Percentiles rank a stretch among this genome's conserved stretches.
These are phyloP conservation scores for Quambalaria eucalypti DNA, from an alignment of 1,284 basidiomycete species.

Conservation along the genomic window DNA sequence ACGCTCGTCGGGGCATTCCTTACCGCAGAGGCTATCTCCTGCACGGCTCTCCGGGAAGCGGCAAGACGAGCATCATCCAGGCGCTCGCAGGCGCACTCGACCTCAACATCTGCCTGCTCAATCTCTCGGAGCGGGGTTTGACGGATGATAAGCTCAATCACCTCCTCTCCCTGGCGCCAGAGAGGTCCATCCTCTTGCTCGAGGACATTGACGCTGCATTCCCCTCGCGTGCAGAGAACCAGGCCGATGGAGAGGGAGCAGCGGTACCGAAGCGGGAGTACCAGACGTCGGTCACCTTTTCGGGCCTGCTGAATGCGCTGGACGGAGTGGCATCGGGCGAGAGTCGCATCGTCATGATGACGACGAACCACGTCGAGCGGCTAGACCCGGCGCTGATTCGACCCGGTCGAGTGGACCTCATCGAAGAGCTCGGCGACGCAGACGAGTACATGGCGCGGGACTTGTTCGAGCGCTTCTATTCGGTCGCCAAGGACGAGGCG, in stretches of 20 bases:
- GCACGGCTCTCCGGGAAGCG: slow-evolving; percentile 91
- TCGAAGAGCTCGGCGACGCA: slow-evolving; percentile 78
- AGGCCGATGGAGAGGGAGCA: slow-evolving; percentile 17
- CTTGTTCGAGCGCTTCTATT: slow-evolving; percentile 79
- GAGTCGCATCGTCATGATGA: slow-evolving; percentile 97
- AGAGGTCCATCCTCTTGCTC: slow-evolving; percentile 81
- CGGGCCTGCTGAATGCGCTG: slow-evolving; percentile 89
- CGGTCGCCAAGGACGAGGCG: slow-evolving; percentile 9
- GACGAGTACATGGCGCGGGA: slow-evolving; percentile 67
- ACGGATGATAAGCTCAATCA: slow-evolving; percentile 95
- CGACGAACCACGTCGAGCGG: slow-evolving; percentile 75
- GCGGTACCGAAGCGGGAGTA: slow-evolving; percentile 7
- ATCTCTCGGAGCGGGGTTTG: slow-evolving; percentile 89
- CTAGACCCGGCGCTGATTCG: slow-evolving; percentile 81
- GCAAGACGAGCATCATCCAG: slow-evolving; percentile 97
- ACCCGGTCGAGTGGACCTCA: slow-evolving; percentile 84
- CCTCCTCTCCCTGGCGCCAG: slow-evolving; percentile 82
- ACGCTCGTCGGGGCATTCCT: slow-evolving; percentile 88
- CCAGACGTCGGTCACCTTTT: slow-evolving; percentile 74
- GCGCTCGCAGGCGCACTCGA: slow-evolving; percentile 80
- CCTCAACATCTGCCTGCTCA: slow-evolving; percentile 91
- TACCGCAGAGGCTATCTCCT: slow-evolving; percentile 92
- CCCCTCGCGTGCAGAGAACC: slow-evolving; percentile 44
- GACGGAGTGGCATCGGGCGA: slow-evolving; percentile 89
- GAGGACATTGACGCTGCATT: slow-evolving; percentile 99